Base-by-base conservation (phyloP, 2,329 filamentous ascomycete genomes). In the Calonectria ilicicola region DNA sequence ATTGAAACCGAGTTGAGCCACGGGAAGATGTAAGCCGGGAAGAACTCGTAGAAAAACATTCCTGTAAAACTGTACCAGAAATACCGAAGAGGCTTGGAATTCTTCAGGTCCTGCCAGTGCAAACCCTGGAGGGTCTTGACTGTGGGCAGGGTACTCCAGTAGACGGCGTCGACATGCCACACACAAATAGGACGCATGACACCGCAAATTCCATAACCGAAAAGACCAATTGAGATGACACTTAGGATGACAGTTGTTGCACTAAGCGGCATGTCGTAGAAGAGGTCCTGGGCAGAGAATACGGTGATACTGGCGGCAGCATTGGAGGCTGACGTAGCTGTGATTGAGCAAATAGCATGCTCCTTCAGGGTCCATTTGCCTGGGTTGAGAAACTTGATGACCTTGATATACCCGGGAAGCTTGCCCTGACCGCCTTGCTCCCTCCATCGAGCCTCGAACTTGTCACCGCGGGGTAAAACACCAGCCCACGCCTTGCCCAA, bases 1-100 rank as follows among this genome's bases (percentile, higher is more conserved):
- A 91, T 85, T 0, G 89, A 90, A 17, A 90, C 81, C 0, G 87
- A 87, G 77, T 89, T 90, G 12, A 91, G 84, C 87, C 87, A 90
- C 0, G 88, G 87, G 65, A 85, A 89, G 47, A 90, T 87, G 69
- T 90, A 91, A 2, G 88, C 87, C 0, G 89, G 89, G 35, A 90
- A 85, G 72, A 88, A 86, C 74, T 91, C 88, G 72, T 87, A 90
- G 15, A 84, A 44, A 15, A 84, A 86, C 86, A 90, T 90, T 76
- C 82, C 84, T 0, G 74, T 77, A 63, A 88, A 88, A 44, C 83
- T 83, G 77, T 87, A 89, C 87, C 88, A 90, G 76, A 91, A 90
- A 66, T 82, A 85, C 7, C 87, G 82, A 0, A 90, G 81, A 0
- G 87, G 89, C 75, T 88, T 88, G 0, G 87, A 88, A 73, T 85